Conservation (phyloP, 2,329 filamentous ascomycete genomes). For the Sclerotinia glacialis region DNA sequence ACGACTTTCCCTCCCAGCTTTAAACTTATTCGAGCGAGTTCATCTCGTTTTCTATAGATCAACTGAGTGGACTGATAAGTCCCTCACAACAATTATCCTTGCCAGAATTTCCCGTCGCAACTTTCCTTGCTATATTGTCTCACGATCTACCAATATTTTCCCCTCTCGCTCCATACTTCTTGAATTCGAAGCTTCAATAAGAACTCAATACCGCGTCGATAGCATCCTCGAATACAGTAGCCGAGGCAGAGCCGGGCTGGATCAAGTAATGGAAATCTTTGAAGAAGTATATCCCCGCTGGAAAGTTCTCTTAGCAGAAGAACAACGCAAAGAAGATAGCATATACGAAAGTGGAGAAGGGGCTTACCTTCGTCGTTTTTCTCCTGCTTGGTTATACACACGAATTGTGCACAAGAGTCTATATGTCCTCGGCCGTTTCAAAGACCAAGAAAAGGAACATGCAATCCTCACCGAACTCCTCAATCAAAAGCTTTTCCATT, state of each 20-base stretch:
- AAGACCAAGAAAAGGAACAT: conserved; percentile 76
- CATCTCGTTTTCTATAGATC: conserved; percentile 96
- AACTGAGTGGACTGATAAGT: conserved; percentile 96
- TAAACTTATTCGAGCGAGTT: conserved; percentile 87
- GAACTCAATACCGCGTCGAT: conserved; percentile 79
- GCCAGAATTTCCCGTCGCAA: conserved; percentile 84
- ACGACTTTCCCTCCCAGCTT: conserved; percentile 66
- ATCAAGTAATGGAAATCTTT: conserved; percentile 68
- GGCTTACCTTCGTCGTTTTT: conserved; percentile 84
- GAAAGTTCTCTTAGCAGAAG: conserved; percentile 68
- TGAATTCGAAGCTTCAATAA: conserved; percentile 85
- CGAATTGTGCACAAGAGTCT: conserved; percentile 87
- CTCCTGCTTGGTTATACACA: conserved; percentile 89
- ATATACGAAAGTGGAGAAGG: conserved; percentile 82
- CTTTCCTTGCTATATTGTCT: conserved; percentile 89
- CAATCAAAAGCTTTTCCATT: conserved; percentile 77
- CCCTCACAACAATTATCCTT: conserved; percentile 88
- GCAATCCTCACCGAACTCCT: conserved; percentile 71
- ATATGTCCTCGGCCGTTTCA: conserved; percentile 75
- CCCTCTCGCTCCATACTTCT: conserved; percentile 69
- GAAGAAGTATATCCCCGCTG: conserved; percentile 78
- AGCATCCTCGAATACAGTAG: conserved; percentile 75
- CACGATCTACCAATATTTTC: conserved; percentile 86
- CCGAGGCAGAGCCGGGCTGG: conserved; percentile 61
- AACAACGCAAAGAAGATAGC: conserved; percentile 72